Evolutionary conservation across 108 stramenopile species (phyloP).

Genomic region (Skeletonema grethae): DNA sequence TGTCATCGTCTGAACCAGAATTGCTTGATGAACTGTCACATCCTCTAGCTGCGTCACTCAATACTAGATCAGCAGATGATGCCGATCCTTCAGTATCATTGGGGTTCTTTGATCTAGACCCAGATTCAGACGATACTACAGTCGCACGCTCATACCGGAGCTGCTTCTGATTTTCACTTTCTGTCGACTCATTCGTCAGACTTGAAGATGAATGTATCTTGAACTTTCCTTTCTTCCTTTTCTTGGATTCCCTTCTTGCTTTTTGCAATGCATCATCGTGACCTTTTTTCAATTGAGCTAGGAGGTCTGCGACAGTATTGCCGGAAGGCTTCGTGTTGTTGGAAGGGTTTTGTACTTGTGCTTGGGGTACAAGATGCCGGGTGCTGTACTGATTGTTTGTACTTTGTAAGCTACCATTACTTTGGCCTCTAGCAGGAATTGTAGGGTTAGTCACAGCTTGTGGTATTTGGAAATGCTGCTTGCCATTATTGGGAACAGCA

Average conservation of each 20-base stretch:
- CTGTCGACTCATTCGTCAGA: neutral
- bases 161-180: neutral
- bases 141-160: neutral
- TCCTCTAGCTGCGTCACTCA: constrained; percentile 23
- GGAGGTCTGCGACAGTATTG: constrained; percentile 10
- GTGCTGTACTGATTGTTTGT: neutral
- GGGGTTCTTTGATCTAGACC: constrained; percentile 25
- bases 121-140: constrained; percentile 19
- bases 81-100: constrained; percentile 26
- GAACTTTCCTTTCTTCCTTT: constrained; percentile 10
- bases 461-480: neutral
- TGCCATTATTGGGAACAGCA: neutral
- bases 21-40: constrained; percentile 24
- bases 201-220: constrained; percentile 3
- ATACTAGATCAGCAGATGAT: constrained; percentile 19
- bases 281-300: constrained; percentile 16
- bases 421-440: neutral
- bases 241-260: constrained; percentile 8
- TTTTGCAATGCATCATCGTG: constrained; percentile 20
- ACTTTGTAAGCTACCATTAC: neutral
- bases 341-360: neutral
- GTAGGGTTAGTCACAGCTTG: neutral
- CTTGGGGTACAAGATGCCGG: neutral
- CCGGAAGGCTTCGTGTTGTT: neutral
- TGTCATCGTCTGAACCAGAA: constrained; percentile 31